phyloP scores from a whole-genome alignment of 129 eudicot species.

The Calendula officinalis region DNA sequence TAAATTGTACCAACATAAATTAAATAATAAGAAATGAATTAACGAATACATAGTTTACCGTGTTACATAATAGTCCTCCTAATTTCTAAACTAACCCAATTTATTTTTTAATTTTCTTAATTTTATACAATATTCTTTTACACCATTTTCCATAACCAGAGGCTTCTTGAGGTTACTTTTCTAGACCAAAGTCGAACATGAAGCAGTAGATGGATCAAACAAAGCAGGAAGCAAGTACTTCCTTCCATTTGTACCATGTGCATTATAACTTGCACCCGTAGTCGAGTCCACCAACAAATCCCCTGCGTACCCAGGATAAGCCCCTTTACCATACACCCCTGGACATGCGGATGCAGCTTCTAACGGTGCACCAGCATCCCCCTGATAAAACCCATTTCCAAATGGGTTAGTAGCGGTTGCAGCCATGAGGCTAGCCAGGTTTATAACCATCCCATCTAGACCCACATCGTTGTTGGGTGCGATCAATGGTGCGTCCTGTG shows the following conservation, averaged over 20 bases:
- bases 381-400: conserved; percentile 63
- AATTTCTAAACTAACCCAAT: conserved; percentile 9
- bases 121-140: conserved; percentile 14
- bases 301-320: conserved; percentile 80
- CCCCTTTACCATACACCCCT: conserved; percentile 63
- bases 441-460: conserved; percentile 56
- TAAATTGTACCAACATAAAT: neutral
- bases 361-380: conserved; percentile 47
- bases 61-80: neutral
- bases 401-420: conserved; percentile 61
- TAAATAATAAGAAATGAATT: neutral
- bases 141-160: neutral
- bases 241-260: conserved; percentile 61
- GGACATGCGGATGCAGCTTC: conserved; percentile 72
- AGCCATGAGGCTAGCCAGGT: conserved; percentile 46
- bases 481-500: conserved; percentile 52
- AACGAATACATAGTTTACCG: conserved; percentile 23
- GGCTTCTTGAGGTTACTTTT: neutral
- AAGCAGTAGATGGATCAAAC: conserved; percentile 50
- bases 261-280: conserved; percentile 77
- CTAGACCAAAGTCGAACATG: conserved; percentile 57
- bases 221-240: conserved; percentile 72
- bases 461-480: conserved; percentile 69
- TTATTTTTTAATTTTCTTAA: neutral
- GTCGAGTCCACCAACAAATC: conserved; percentile 55